phyloP scores from a whole-genome alignment of 2,329 filamentous ascomycete genomes.

The Rachicladosporium sp. region DNA sequence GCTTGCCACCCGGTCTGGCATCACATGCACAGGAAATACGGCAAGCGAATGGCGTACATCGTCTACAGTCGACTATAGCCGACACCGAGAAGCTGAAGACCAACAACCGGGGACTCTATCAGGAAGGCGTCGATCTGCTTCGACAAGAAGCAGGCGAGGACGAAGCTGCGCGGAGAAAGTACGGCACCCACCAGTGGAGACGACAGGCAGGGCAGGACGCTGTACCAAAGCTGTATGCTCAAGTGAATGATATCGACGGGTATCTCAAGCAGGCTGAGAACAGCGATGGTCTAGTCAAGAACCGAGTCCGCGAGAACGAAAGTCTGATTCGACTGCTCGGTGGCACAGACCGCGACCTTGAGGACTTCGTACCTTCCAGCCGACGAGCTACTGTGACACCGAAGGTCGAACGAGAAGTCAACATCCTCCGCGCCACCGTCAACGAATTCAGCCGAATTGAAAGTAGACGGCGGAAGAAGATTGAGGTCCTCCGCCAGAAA shows the following conservation, averaged over 20 bases:
- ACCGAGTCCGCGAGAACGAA: conserved; percentile 68
- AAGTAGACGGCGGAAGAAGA: conserved; percentile 63
- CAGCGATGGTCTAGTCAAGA: conserved; percentile 58
- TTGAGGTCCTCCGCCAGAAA: conserved; percentile 67
- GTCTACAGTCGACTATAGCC: conserved; percentile 66
- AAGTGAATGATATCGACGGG: conserved; percentile 67
- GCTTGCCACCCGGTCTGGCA: conserved; percentile 69
- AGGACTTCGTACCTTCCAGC: conserved; percentile 82
- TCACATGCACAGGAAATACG: conserved; percentile 90
- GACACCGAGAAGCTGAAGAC: conserved; percentile 84
- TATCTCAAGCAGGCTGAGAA: conserved; percentile 65
- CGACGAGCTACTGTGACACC: conserved; percentile 67
- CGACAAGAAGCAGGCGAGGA: conserved; percentile 76
- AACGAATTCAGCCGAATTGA: conserved; percentile 81
- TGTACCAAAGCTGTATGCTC: conserved; percentile 58
- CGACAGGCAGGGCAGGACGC: conserved; percentile 59
- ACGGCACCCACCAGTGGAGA: conserved; percentile 77
- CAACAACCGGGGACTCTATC: conserved; percentile 64
- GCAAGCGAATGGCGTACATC: conserved; percentile 73
- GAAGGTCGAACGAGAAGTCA: conserved; percentile 66
- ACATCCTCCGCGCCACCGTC: conserved; percentile 62
- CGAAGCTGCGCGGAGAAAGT: conserved; percentile 58
- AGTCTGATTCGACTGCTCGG: conserved; percentile 63
- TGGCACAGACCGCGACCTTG: conserved; percentile 66
- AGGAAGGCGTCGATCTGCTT: conserved; percentile 69